These are phyloP conservation scores for Lineolata rhizophorae DNA, from an alignment of 495 filamentous ascomycete genomes.

Conservation along the genomic window DNA sequence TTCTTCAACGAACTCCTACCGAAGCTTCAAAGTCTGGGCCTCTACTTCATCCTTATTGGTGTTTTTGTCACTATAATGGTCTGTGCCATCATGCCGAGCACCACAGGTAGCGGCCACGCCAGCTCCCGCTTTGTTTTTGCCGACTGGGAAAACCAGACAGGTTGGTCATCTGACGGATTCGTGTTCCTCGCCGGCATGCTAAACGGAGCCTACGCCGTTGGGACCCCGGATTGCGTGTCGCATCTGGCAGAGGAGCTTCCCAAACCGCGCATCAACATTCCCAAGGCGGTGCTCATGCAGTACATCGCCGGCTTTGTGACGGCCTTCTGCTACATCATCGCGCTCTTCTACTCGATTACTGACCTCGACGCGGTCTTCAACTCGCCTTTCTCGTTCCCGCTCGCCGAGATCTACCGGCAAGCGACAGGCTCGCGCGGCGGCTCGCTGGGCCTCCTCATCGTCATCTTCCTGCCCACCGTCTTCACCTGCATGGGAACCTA, in stretches of 20 bases:
- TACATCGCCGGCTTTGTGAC: conserved; percentile 32
- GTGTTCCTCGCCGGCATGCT: conserved; percentile 65
- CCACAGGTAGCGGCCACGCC: no score
- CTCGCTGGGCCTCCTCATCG: conserved; percentile 42
- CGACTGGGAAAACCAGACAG: conserved; percentile 34
- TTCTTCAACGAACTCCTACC: conserved; percentile 51
- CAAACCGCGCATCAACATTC: conserved; percentile 37
- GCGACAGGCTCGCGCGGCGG: conserved; percentile 39
- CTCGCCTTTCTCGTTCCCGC: conserved; percentile 37
- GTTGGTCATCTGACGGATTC: conserved; percentile 43
- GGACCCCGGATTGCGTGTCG: conserved; percentile 50
- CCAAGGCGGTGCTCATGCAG: conserved; percentile 27
- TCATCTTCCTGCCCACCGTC: conserved; percentile 42
- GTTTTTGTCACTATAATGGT: conserved; percentile 56
- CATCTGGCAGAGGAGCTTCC: conserved; percentile 71
- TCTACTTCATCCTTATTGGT: conserved; percentile 39
- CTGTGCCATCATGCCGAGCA: conserved; percentile 48
- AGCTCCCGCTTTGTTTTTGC: conserved; percentile 15
- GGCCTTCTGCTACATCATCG: conserved; percentile 55
- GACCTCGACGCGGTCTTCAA: conserved; percentile 35
- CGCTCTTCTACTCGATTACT: conserved; percentile 49
- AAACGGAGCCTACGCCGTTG: conserved; percentile 70
- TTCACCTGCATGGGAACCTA: conserved; percentile 43
- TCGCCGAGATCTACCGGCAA: conserved; percentile 60
- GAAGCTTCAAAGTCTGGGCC: conserved; percentile 38